Conservation (phyloP, 305 asterid genomes). For the Fraxinus albicans region DNA sequence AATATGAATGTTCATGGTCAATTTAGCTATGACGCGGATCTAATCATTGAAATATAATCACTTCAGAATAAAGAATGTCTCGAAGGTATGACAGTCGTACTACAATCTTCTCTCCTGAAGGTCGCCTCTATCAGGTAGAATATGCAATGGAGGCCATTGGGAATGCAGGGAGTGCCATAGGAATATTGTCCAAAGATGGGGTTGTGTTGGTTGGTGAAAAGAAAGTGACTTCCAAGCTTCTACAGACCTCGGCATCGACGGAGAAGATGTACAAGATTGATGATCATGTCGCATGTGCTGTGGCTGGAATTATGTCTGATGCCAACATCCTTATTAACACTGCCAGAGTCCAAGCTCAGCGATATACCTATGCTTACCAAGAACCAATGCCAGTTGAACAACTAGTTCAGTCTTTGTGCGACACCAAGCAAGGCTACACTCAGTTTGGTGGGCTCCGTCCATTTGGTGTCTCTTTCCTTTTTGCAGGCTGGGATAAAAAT, state of each 20-base stretch:
- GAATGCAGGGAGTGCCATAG: slow-evolving; percentile 53
- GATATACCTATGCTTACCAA: slow-evolving; percentile 45
- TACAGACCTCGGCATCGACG: slow-evolving; percentile 47
- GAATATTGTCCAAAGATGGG: slow-evolving; percentile 46
- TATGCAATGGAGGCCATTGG: slow-evolving; percentile 61
- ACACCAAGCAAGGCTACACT: slow-evolving; percentile 58
- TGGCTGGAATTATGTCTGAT: slow-evolving; percentile 55
- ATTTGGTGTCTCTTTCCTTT: slow-evolving; percentile 51
- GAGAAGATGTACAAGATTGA: slow-evolving; percentile 58
- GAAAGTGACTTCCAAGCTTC: slow-evolving; percentile 52
- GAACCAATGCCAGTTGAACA: slow-evolving; percentile 58
- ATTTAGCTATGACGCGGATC: not conserved
- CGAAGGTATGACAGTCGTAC: slow-evolving; percentile 57
- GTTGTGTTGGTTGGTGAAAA: slow-evolving; percentile 50
- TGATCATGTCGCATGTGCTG: slow-evolving; percentile 54
- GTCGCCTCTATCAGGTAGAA: slow-evolving; percentile 53
- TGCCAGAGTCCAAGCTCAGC: slow-evolving; percentile 54
- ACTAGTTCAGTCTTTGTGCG: slow-evolving; percentile 48
- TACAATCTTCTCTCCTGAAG: slow-evolving; percentile 57
- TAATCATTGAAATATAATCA: not conserved
- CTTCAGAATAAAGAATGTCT: slow-evolving; percentile 38
- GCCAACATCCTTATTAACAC: slow-evolving; percentile 57
- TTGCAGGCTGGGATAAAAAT: slow-evolving; percentile 56
- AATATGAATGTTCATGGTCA: not conserved
- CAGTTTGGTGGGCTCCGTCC: slow-evolving; percentile 56